These are phyloP conservation scores for Phragmites australis DNA, from an alignment of 176 grass and related monocot genomes.

Conservation along the genomic window DNA sequence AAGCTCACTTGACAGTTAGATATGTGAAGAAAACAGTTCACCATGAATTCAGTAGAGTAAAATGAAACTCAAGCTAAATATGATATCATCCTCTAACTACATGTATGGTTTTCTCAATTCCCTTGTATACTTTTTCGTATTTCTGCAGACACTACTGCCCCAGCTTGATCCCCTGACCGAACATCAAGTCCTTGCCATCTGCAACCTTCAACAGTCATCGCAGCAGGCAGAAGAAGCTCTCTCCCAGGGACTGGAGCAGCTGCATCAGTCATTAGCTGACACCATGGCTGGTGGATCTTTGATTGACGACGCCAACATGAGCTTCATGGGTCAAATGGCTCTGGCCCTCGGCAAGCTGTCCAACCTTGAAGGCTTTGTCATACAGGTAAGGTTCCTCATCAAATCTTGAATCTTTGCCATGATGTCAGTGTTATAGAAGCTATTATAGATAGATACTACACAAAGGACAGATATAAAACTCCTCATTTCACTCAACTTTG, in stretches of 20 bases:
- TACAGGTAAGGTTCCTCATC: constrained; percentile 54
- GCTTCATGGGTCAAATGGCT: constrained; percentile 76
- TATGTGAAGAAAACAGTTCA: not conserved
- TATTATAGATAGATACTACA: too few species aligned
- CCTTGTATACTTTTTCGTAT: not conserved
- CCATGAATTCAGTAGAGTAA: not conserved
- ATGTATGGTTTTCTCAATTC: not conserved
- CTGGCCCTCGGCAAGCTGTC: constrained; percentile 71
- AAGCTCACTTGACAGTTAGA: not conserved
- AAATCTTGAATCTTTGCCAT: constrained; percentile 11
- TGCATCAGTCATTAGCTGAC: constrained; percentile 66
- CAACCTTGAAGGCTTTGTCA: constrained; percentile 87
- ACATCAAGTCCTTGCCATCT: too few species aligned
- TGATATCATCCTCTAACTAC: not conserved
- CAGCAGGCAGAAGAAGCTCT: constrained; percentile 98
- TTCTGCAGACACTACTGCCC: constrained; percentile 56
- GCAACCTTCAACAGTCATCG: too few species aligned
- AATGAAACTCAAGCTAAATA: not conserved
- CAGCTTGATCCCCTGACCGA: constrained; percentile 82
- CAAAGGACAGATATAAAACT: not conserved
- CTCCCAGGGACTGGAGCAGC: constrained; percentile 80
- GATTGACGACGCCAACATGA: constrained; percentile 40
- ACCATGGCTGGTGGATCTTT: constrained; percentile 58
- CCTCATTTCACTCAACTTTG: not conserved
- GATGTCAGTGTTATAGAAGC: not conserved